phyloP scores from a whole-genome alignment of 139 green algal genomes.

The Chlamydomonas asymmetrica region DNA sequence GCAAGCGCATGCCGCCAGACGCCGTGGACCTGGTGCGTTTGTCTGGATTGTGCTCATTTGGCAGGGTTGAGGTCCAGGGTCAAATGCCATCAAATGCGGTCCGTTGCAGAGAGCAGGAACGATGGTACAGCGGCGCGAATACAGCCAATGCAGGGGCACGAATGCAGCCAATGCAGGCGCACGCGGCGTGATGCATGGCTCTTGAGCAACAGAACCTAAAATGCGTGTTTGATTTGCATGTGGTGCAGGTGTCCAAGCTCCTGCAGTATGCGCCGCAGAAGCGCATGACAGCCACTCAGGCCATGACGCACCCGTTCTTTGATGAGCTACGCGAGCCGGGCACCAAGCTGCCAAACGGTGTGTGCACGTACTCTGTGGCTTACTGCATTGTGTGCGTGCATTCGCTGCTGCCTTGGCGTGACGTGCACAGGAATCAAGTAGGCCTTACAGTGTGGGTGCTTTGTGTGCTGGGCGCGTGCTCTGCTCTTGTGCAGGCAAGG shows the following conservation, averaged over 20 bases:
- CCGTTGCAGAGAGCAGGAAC: not conserved
- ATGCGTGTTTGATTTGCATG: no score
- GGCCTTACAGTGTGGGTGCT: not conserved
- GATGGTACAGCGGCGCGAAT: not conserved
- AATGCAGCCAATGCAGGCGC: no score
- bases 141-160: no score
- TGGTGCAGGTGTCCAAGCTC: slow-evolving; percentile 80
- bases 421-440: not conserved
- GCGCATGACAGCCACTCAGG: slow-evolving; percentile 70
- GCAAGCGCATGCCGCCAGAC: slow-evolving; percentile 88
- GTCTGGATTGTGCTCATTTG: no score
- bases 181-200: no score
- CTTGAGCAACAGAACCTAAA: no score
- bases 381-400: not conserved
- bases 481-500: slow-evolving; percentile 49
- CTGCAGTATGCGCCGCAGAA: slow-evolving; percentile 90
- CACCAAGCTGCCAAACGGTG: slow-evolving; percentile 83
- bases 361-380: not conserved
- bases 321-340: slow-evolving; percentile 89
- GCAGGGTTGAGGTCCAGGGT: slow-evolving; percentile 1
- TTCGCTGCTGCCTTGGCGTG: not conserved
- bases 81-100: slow-evolving; percentile 10
- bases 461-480: not conserved
- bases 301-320: slow-evolving; percentile 94
- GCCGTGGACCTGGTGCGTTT: slow-evolving; percentile 88